These are phyloP conservation scores for Xylariaceae sp. DNA, from an alignment of 2,329 filamentous ascomycete species.

Conservation along the genomic window DNA sequence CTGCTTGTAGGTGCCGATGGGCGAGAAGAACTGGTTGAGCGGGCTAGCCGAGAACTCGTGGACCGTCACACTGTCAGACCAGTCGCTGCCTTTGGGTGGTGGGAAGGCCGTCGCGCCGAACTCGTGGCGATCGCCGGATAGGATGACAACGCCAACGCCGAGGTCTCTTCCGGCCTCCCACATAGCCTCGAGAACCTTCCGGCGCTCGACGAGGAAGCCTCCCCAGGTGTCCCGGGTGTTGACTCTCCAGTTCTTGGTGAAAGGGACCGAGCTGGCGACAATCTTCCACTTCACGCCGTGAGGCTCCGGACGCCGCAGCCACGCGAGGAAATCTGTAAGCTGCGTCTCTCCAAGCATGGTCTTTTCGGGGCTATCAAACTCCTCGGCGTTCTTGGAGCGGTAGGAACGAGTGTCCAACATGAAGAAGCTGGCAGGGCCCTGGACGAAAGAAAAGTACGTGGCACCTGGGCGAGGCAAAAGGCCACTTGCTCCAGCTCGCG, in stretches of 20 bases:
- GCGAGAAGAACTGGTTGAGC: constrained; percentile 88
- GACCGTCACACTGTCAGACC: constrained; percentile 58
- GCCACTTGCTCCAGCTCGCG: constrained; percentile 35
- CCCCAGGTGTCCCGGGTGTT: constrained; percentile 90
- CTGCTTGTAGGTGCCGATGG: constrained; percentile 75
- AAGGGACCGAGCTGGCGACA: constrained; percentile 81
- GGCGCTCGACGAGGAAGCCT: constrained; percentile 77
- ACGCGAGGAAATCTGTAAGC: constrained; percentile 69
- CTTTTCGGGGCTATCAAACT: constrained; percentile 58
- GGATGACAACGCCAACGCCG: constrained; percentile 69
- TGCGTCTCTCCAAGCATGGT: constrained; percentile 83
- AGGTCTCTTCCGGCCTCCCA: constrained; percentile 77
- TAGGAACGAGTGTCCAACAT: constrained; percentile 88
- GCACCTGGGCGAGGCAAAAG: constrained; percentile 39
- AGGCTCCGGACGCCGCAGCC: constrained; percentile 65
- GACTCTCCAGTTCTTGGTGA: constrained; percentile 95
- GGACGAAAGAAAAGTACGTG: constrained; percentile 83
- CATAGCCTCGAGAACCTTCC: constrained; percentile 76
- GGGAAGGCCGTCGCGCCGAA: constrained; percentile 83
- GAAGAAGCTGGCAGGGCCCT: constrained; percentile 91
- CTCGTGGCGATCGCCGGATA: constrained; percentile 93
- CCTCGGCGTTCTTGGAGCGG: constrained; percentile 58
- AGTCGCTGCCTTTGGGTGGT: constrained; percentile 51
- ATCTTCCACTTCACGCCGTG: constrained; percentile 87
- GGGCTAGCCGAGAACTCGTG: constrained; percentile 92